Conservation (phyloP, 352 stramenopile species). For the Pythium insidiosum region DNA sequence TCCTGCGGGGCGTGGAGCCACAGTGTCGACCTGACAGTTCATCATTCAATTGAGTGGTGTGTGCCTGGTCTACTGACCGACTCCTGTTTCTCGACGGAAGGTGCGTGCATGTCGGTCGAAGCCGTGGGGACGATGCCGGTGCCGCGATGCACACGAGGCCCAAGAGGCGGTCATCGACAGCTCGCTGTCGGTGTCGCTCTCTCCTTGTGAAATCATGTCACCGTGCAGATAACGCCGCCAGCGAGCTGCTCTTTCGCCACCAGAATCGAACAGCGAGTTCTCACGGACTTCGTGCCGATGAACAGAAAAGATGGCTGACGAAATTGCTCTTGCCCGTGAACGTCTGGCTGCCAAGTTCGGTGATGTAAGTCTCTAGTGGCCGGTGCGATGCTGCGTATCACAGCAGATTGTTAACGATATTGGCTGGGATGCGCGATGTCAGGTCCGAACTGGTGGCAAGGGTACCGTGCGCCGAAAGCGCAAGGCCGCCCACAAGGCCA, state of each 20-base stretch:
- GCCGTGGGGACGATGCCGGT: background rate
- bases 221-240: too few relatives aligned
- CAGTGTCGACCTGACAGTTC: too few relatives aligned
- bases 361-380: slow-evolving; percentile 25
- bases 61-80: slow-evolving; percentile 64
- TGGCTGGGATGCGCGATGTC: background rate
- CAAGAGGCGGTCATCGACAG: too few relatives aligned
- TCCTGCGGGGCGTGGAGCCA: too few relatives aligned
- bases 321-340: slow-evolving; percentile 86
- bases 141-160: background rate
- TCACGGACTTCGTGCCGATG: too few relatives aligned
- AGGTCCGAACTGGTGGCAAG: slow-evolving; percentile 93
- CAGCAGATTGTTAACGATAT: background rate
- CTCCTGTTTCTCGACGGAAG: slow-evolving; percentile 28
- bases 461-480: slow-evolving; percentile 95
- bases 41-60: slow-evolving; percentile 47
- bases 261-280: slow-evolving; percentile 2
- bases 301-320: slow-evolving; percentile 76
- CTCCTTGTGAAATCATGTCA: too few relatives aligned
- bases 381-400: background rate
- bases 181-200: too few relatives aligned
- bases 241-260: too few relatives aligned
- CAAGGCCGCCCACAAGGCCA: slow-evolving; percentile 90
- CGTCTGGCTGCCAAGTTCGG: slow-evolving; percentile 81
- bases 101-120: slow-evolving; percentile 18